Base-by-base conservation (phyloP, 768 basidiomycete species). In the Hygrocybe coccinea region DNA sequence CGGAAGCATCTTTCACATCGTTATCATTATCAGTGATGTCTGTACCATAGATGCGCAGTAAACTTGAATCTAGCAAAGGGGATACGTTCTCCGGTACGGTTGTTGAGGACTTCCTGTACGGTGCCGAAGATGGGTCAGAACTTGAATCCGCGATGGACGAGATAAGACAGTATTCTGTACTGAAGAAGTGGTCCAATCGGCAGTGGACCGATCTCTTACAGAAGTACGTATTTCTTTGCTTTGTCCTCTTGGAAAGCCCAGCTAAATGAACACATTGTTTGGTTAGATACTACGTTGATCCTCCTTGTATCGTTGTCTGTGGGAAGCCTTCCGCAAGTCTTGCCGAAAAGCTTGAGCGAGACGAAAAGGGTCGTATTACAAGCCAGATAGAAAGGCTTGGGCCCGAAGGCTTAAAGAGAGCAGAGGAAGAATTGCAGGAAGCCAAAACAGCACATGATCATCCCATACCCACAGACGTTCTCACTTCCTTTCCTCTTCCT, bases 301-400 rank as follows among this genome's bases (percentile, higher is more conserved):
- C 83, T 0, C 78, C 85, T 17, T 82, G 84, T 19, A 76, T 91
- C 44, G 82, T 91, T n/a, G 75, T 97, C 47, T 70, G 85, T 33
- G 95, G 95, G 21, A 91, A 85, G 65, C 97, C 97, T 3, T 98
- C 97, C 1, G 87, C 91, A 3, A 73, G 71, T 12, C 79, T 98
- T 25, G 89, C 88, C 0, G 86, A 87, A 35, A 84, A 84, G 60
- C 78, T 98, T 22, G 90, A 94, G 62, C 76, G 77, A 41, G 84
- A 86, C 33, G 93, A 97, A 67, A 91, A 89, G 67, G 80, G 76
- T 12, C 85, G 95, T 52, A 74, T 94, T 24, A 81, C 79, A 2
- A 76, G 75, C 8, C 91, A 93, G 67, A 79, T 86, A 33, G 72
- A 79, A 58, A 68, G 68, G 35, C 80, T 97, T 8, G 97, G 95